Percentiles rank a stretch among this genome's conserved stretches.
Conservation (phyloP, 768 basidiomycete species). For the Calocybe indica region DNA sequence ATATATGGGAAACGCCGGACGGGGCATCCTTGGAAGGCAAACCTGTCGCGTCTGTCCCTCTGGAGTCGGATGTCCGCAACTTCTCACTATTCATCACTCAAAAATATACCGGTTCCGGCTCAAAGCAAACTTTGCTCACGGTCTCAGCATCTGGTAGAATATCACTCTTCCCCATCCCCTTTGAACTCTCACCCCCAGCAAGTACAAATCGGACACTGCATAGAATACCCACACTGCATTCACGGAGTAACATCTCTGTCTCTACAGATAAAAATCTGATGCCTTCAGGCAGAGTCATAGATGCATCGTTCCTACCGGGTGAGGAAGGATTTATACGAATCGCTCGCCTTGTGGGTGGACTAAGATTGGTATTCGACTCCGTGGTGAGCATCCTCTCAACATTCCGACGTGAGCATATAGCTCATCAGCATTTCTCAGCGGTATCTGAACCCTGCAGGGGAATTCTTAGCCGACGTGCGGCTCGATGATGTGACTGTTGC, state of each 20-base stretch:
- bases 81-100: slow-evolving; percentile 30
- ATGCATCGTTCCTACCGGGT: slow-evolving; percentile 37
- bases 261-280: slow-evolving; percentile 29
- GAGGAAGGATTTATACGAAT: slow-evolving; percentile 41
- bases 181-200: slow-evolving; percentile 31
- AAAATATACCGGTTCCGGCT: slow-evolving; percentile 12
- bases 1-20: slow-evolving; percentile 52
- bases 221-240: slow-evolving; percentile 43
- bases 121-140: slow-evolving; percentile 39
- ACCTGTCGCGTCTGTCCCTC: slow-evolving; percentile 52
- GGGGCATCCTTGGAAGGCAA: slow-evolving; percentile 37
- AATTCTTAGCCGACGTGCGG: slow-evolving; percentile 45
- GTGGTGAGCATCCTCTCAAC: slow-evolving; percentile 38
- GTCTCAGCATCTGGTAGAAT: slow-evolving; percentile 57
- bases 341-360: slow-evolving; percentile 48
- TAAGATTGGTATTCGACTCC: slow-evolving; percentile 52
- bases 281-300: slow-evolving; percentile 32
- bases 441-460: slow-evolving; percentile 48
- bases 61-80: slow-evolving; percentile 57
- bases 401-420: slow-evolving; percentile 1
- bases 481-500: slow-evolving; percentile 30
- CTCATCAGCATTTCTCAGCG: slow-evolving; percentile 27
- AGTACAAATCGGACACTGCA: slow-evolving; percentile 34
- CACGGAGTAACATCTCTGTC: slow-evolving; percentile 42
- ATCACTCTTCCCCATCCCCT: slow-evolving; percentile 48